phyloP scores from a whole-genome alignment of 140 eudicot species.

The Flaveria floridana region DNA sequence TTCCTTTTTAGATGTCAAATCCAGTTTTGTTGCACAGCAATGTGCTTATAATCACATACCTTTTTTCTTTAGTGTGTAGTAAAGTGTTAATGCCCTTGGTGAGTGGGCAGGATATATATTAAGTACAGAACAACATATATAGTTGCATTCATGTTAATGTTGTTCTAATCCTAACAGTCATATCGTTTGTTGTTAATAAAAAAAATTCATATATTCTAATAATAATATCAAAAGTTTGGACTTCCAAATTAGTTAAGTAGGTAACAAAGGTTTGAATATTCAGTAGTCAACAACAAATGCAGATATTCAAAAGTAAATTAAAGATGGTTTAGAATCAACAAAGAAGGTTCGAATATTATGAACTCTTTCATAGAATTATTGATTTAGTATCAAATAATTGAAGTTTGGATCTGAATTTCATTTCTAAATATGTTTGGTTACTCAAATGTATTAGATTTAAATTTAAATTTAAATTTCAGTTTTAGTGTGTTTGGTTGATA shows the following conservation, averaged over 20 bases:
- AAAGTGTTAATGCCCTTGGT: not conserved
- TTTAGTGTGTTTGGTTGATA: too few species aligned
- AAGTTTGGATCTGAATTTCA: too few species aligned
- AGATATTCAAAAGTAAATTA: not conserved
- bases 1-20: slow-evolving; percentile 25
- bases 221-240: too few species aligned
- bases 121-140: not conserved
- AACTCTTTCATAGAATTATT: too few species aligned
- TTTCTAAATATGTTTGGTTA: too few species aligned
- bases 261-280: not conserved
- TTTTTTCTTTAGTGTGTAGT: not conserved
- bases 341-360: too few species aligned
- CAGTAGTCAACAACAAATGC: not conserved
- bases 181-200: not conserved
- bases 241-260: too few species aligned
- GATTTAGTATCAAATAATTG: too few species aligned
- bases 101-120: not conserved
- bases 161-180: not conserved
- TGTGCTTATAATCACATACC: not conserved
- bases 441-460: too few species aligned
- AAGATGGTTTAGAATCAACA: too few species aligned
- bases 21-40: slow-evolving; percentile 27
- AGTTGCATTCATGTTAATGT: not conserved
- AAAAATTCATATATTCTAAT: not conserved
- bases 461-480: too few species aligned